Evolutionary conservation across 108 stramenopile species (phyloP).

Genomic region (Nitzschia putrida): DNA sequence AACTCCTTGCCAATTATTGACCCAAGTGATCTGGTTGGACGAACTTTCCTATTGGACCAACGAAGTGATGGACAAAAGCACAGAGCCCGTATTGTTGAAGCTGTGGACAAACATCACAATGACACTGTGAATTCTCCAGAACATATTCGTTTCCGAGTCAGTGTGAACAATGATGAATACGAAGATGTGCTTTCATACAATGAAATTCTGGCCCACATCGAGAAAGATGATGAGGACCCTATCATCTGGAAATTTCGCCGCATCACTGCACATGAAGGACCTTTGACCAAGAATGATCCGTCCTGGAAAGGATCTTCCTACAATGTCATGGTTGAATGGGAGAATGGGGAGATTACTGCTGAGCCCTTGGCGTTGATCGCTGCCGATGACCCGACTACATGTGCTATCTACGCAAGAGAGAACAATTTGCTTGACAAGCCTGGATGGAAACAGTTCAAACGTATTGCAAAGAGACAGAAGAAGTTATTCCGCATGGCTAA

Average conservation of each 20-base stretch:
- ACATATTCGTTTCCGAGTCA: neutral
- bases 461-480: constrained; percentile 20
- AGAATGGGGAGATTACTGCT: neutral
- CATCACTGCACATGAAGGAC: constrained; percentile 27
- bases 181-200: constrained; percentile 4
- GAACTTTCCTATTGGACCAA: neutral
- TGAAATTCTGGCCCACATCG: neutral
- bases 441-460: constrained; percentile 41
- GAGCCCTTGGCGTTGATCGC: too few species aligned
- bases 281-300: neutral
- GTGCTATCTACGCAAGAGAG: constrained; percentile 33
- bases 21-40: neutral
- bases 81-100: neutral
- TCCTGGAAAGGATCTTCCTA: constrained; percentile 7
- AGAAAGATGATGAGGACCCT: neutral
- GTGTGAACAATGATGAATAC: neutral
- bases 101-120: neutral
- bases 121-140: neutral
- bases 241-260: neutral
- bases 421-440: constrained; percentile 30
- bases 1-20: neutral
- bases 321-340: too few species aligned
- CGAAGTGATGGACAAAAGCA: neutral
- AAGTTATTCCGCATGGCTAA: constrained; percentile 8
- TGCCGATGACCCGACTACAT: constrained; percentile 47